Percentiles rank a stretch among this genome's conserved stretches.
Evolutionary conservation across 2,329 filamentous ascomycete species (phyloP).

Genomic region (Grosmannia serpens): DNA sequence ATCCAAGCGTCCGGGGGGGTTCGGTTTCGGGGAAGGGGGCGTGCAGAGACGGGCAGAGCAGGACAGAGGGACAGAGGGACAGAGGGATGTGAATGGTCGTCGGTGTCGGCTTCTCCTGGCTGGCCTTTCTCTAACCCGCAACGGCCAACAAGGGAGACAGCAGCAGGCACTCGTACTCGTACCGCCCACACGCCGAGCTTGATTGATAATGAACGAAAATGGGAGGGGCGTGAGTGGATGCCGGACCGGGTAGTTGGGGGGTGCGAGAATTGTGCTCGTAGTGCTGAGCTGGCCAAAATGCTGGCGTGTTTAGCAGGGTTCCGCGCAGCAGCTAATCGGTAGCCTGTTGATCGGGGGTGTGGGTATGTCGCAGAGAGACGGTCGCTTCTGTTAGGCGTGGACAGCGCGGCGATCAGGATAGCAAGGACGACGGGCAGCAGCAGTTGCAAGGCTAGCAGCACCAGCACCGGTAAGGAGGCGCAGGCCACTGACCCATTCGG

Average conservation of each 20-base stretch:
- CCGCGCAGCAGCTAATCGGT: background rate
- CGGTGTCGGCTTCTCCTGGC: background rate
- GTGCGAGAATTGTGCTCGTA: background rate
- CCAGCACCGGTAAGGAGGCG: background rate
- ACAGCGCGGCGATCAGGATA: background rate
- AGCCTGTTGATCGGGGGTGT: constrained; percentile 1
- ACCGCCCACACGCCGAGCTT: background rate
- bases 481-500: constrained; percentile 1
- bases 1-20: background rate
- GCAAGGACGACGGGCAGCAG: background rate
- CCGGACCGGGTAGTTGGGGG: background rate
- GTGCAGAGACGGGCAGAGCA: background rate
- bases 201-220: background rate
- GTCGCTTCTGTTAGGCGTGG: background rate
- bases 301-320: background rate
- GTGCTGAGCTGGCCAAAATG: background rate
- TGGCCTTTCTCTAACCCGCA: background rate
- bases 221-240: background rate
- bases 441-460: background rate
- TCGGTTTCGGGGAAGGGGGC: background rate
- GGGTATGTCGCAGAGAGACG: background rate
- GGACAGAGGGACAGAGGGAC: too few relatives aligned
- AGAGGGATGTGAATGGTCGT: background rate
- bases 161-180: background rate
- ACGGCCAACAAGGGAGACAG: background rate